Evolutionary conservation across 2,329 filamentous ascomycete species (phyloP), one percentile per base, ranked within the genome.

Genomic region (Ceratocystis variospora): DNA sequence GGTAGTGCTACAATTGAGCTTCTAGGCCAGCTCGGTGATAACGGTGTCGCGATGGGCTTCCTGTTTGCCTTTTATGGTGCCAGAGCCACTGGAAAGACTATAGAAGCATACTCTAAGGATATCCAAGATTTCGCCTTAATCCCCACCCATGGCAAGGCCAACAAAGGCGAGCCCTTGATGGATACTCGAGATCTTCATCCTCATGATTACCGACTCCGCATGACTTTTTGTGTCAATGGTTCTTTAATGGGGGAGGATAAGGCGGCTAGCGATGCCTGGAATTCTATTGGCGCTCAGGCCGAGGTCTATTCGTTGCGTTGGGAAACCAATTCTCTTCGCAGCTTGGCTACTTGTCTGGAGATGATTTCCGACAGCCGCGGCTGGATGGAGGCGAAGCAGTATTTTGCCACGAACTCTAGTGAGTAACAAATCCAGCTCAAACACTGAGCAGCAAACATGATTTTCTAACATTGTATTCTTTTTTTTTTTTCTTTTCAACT

Each of bases 61-160:
- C 78, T 97, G 48, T 96, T 97, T 72, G 94, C 94, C 7, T 89
- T 94, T n/a, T 96, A 95, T 73, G 89, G 89, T 55, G 86, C 87
- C 1, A 84, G 87, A 45, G 92, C 96, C 80, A 89, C 88, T 0
- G 85, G 86, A 64, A 87, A 91, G 73, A 90, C 92, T 80, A 88
- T 96, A 80, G 90, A 96, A 70, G 81, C 87, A n/a, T 96, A 95
- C 73, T 83, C 88, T 10, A 86, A 85, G 70, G 90, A 96, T 70
- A 87, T 97, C 17, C 85, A 90, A 71, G 92, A 97, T 72, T 96
- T 96, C 74, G 90, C 85, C 0, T 89, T 97, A 71, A 76, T 96
- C 10, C 89, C 90, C 0, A 79, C 96, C 17, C 83, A 85, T 64
- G 81, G 82, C 15, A 73, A 77, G 15, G 6, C 70, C 69, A 37